Evolutionary conservation across 1,284 basidiomycete genomes (phyloP).

Genomic region (Leccinum solheimii): DNA sequence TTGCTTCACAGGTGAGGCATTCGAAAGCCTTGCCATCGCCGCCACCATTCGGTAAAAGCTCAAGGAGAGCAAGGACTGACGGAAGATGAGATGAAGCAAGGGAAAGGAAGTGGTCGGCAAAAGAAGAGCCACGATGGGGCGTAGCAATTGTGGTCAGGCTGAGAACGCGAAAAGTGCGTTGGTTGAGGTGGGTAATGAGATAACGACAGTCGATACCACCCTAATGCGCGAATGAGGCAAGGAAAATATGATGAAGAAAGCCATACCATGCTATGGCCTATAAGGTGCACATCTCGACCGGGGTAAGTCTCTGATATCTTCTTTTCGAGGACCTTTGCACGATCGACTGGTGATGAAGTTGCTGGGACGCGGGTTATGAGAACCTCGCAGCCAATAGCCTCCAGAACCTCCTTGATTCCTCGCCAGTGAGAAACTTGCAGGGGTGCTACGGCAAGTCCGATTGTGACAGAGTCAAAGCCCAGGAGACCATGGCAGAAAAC

Average conservation of each 20-base stretch:
- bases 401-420: too few species aligned
- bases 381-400: too few species aligned
- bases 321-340: too few species aligned
- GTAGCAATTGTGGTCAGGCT: slow-evolving; percentile 92
- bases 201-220: slow-evolving; percentile 94
- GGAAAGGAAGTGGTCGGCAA: slow-evolving; percentile 89
- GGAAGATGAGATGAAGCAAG: slow-evolving; percentile 72
- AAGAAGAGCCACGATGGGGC: slow-evolving; percentile 90
- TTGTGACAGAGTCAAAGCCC: too few species aligned
- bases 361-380: too few species aligned
- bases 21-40: slow-evolving; percentile 92
- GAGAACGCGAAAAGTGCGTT: slow-evolving; percentile 68
- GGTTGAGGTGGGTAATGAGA: slow-evolving; percentile 70
- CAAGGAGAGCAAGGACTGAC: slow-evolving; percentile 65
- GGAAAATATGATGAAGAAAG: slow-evolving; percentile 1
- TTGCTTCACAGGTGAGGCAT: slow-evolving; percentile 80
- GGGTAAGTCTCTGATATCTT: too few species aligned
- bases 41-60: slow-evolving; percentile 76
- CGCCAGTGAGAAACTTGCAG: too few species aligned
- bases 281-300: slow-evolving; percentile 71
- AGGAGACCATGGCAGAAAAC: too few species aligned
- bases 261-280: slow-evolving; percentile 86
- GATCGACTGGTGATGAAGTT: too few species aligned
- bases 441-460: too few species aligned
- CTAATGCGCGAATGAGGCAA: slow-evolving; percentile 40